Base-by-base conservation (phyloP, 768 basidiomycete genomes). In the Mycena filopes region DNA sequence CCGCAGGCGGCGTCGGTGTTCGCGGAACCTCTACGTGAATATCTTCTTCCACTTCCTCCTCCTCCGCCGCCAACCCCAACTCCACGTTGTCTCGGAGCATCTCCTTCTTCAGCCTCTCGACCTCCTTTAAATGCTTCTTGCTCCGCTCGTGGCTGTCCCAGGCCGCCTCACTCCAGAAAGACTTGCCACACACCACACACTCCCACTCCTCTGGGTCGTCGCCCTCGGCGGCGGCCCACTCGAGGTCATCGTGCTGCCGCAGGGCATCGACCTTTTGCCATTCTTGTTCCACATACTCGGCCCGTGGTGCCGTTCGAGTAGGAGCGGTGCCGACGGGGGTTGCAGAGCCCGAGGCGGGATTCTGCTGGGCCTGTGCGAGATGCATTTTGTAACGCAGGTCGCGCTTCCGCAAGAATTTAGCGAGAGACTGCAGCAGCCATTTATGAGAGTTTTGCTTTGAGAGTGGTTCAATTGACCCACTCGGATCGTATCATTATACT, bases 61-160 rank as follows among this genome's bases (percentile, higher is more conserved):
- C 60, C 18, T 74, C 81, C 26, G 79, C 79, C 16, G 75, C 79
- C 23, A 93, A 77, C 0, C 83, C 89, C 5, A 98, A 75, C 65
- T 84, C 86, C 54, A 87, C 85, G 63, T 93, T 84, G 70, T 98
- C 94, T 59, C 80, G 78, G 68, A 81, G 74, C 93, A 99, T 98
- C 71, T 93, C 86, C 70, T 82, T 82, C 75, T 86, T 88, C 63
- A 99, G 73, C 68, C 81, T 82, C 72, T 94, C 93, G 15, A 99
- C 88, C 66, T 95, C 93, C 76, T 91, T 94, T 74, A 93, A 74
- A 72, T 99, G 98, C 77, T 95, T 98, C 78, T 92, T 92, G 76
- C 96, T 98, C 68, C 96, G 83, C 76, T 99, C 98, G 68, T 99
- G 98, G 75, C 95, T 98, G 70, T 90, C 84, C 96, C 96, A 99